Conservation (phyloP, 208 protist genomes). For the Trypanosoma lewisi region DNA sequence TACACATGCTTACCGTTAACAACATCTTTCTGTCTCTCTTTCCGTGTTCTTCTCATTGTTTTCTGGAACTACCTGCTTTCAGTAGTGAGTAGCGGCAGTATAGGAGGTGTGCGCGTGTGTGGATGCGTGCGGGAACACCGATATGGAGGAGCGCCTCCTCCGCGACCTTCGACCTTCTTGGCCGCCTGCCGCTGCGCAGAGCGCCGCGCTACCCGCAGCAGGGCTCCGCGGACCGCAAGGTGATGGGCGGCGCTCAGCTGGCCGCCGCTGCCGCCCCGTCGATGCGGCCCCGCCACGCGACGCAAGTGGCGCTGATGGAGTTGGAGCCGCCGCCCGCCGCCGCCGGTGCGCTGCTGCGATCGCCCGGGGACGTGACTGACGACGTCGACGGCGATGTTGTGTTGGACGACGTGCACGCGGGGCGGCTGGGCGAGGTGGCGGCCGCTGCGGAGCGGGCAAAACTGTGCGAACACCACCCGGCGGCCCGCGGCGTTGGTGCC, state of each 20-base stretch:
- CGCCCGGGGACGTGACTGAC: no score
- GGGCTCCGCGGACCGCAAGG: conserved; percentile 24
- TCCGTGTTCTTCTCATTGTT: neutral
- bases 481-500: conserved; percentile 56
- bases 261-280: conserved; percentile 1
- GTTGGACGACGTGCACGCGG: conserved; percentile 20
- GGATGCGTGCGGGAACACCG: neutral
- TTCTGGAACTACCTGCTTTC: neutral
- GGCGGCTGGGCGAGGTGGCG: conserved; percentile 3
- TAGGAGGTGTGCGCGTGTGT: neutral
- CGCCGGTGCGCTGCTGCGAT: no score
- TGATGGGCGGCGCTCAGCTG: conserved; percentile 24
- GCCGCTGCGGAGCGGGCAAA: conserved; percentile 15
- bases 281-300: conserved; percentile 1
- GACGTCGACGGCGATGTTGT: conserved; percentile 30
- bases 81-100: no score
- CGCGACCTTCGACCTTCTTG: conserved; percentile 18
- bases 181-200: conserved; percentile 24
- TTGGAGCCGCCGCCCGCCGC: conserved; percentile 1
- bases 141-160: conserved; percentile 9
- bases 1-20: neutral
- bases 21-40: neutral
- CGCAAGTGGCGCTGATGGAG: conserved; percentile 17
- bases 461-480: conserved; percentile 37
- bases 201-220: conserved; percentile 27